A percentile compares a stretch with the other conserved stretches of the same genome.
Conservation (phyloP, 768 basidiomycete species). For the Kwoniella bestiolae region DNA sequence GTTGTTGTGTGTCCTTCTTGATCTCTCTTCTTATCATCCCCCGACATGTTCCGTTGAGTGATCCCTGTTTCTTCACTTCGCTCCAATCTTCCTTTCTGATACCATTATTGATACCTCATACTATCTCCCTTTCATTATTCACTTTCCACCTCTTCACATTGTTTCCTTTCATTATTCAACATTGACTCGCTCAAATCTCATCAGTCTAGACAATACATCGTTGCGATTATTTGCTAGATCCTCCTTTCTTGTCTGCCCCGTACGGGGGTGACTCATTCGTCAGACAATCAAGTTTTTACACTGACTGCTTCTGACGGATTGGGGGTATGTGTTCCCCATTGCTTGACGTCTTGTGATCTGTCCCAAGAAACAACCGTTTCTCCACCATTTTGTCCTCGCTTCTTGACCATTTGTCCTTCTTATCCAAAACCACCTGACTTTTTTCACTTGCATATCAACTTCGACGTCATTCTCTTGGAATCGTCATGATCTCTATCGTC, state of each 20-base stretch:
- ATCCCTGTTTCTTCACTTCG: background rate
- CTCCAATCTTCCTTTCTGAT: background rate
- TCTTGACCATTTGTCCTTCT: background rate
- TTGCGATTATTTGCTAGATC: background rate
- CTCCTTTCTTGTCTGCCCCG: constrained; percentile 9
- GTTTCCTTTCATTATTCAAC: constrained; percentile 66
- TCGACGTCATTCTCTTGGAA: background rate
- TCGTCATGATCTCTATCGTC: constrained; percentile 11
- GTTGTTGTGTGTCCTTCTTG: background rate
- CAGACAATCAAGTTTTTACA: background rate
- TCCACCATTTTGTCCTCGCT: background rate
- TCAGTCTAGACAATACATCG: background rate
- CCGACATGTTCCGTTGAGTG: constrained; percentile 1
- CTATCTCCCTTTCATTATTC: constrained; percentile 66
- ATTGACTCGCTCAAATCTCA: background rate
- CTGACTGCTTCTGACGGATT: constrained; percentile 6
- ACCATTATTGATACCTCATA: background rate
- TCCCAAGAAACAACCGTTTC: background rate
- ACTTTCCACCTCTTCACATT: constrained; percentile 71
- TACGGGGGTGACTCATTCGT: background rate
- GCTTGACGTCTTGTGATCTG: background rate
- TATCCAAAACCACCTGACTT: constrained; percentile 5
- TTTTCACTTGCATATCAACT: background rate
- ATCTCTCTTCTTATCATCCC: background rate
- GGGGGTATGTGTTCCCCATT: background rate